phyloP scores from a whole-genome alignment of 2,329 filamentous ascomycete species.

The Colletotrichum incanum region DNA sequence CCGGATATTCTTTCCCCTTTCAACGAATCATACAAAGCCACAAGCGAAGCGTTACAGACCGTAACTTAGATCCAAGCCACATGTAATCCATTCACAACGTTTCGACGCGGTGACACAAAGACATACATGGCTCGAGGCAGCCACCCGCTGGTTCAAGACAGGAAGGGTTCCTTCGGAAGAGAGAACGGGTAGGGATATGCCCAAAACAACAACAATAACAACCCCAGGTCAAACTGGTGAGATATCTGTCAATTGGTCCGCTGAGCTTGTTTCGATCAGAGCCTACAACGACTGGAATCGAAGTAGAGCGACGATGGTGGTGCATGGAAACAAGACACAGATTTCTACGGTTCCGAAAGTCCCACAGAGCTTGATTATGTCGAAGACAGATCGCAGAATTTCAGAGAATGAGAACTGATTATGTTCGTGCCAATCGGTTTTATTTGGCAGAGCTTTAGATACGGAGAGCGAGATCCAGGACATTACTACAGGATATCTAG shows the following conservation, averaged over 20 bases:
- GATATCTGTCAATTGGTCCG: not conserved
- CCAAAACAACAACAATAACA: not conserved
- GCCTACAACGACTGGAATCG: not conserved
- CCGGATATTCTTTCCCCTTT: too few species aligned
- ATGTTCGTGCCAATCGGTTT: not conserved
- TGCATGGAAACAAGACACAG: too few species aligned
- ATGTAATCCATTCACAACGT: not conserved
- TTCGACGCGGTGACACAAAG: not conserved
- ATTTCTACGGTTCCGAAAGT: too few species aligned
- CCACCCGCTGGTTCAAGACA: not conserved
- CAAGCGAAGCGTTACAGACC: not conserved
- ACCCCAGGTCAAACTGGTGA: not conserved
- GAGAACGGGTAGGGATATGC: not conserved
- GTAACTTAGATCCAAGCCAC: not conserved
- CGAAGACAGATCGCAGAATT: not conserved
- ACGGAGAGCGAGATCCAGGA: not conserved
- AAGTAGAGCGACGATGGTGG: not conserved
- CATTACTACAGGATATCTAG: not conserved
- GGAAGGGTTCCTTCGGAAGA: not conserved
- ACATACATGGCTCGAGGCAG: conserved; percentile 1
- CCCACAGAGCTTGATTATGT: not conserved
- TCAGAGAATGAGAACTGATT: not conserved
- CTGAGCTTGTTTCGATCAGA: not conserved
- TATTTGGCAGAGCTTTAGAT: not conserved
- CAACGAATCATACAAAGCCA: not conserved